These are phyloP conservation scores for Fusarium aywerte DNA, from an alignment of 2,329 filamentous ascomycete genomes.

Conservation along the genomic window DNA sequence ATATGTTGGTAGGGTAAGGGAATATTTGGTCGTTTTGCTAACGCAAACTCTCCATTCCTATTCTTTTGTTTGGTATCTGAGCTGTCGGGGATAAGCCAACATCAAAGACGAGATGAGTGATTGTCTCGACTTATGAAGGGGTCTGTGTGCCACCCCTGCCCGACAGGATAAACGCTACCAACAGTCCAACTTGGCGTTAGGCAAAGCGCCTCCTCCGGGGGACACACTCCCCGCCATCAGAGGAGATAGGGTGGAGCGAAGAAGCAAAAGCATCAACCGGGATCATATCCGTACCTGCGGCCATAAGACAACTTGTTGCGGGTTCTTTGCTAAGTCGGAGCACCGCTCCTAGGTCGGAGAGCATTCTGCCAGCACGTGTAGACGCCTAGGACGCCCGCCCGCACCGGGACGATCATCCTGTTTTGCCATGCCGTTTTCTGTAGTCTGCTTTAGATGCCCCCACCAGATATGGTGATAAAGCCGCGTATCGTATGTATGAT, in stretches of 20 bases:
- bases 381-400: slow-evolving; percentile 19
- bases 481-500: slow-evolving; percentile 31
- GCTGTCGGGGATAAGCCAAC: slow-evolving; percentile 44
- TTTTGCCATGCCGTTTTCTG: slow-evolving; percentile 34
- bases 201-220: slow-evolving; percentile 25
- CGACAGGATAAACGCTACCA: slow-evolving; percentile 41
- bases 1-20: slow-evolving; percentile 34
- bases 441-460: slow-evolving; percentile 16
- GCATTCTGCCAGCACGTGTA: slow-evolving; percentile 31
- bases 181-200: slow-evolving; percentile 43
- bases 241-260: slow-evolving; percentile 42
- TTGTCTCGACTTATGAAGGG: slow-evolving; percentile 49
- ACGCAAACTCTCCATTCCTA: slow-evolving; percentile 47
- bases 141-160: slow-evolving; percentile 51
- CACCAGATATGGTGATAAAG: not conserved
- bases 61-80: slow-evolving; percentile 47
- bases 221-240: slow-evolving; percentile 33
- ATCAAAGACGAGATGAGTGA: slow-evolving; percentile 46
- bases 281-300: slow-evolving; percentile 47
- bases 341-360: slow-evolving; percentile 19
- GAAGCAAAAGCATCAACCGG: slow-evolving; percentile 47
- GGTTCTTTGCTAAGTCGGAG: slow-evolving; percentile 11
- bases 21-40: slow-evolving; percentile 41
- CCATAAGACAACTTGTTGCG: slow-evolving; percentile 35
- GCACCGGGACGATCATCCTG: slow-evolving; percentile 32